A percentile compares a stretch with the other conserved stretches of the same genome.
These are phyloP conservation scores for Marasmius fiardii DNA, from an alignment of 1,284 basidiomycete genomes.

Conservation along the genomic window DNA sequence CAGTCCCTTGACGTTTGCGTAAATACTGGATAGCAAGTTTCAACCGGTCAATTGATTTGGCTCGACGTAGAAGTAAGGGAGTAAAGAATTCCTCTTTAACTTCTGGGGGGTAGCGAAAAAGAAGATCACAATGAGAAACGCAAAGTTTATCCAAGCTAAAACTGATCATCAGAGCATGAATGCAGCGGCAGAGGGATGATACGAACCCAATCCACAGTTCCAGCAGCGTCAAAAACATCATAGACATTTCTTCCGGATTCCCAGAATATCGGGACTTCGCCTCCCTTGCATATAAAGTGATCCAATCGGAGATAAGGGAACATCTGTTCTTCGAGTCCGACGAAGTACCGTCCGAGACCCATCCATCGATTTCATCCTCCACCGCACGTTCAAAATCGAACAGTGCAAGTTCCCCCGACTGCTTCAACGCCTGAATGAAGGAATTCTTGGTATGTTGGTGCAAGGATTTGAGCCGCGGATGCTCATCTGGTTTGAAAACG, in stretches of 20 bases:
- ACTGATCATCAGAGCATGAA: background rate
- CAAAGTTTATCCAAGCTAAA: conserved; percentile 35
- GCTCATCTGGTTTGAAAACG: conserved; percentile 15
- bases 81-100: conserved; percentile 32
- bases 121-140: conserved; percentile 28
- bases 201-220: conserved; percentile 10
- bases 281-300: background rate
- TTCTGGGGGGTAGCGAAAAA: conserved; percentile 43
- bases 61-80: conserved; percentile 33
- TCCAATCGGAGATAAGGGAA: background rate
- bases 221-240: conserved; percentile 28
- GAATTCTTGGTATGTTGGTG: conserved; percentile 3
- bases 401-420: conserved; percentile 22
- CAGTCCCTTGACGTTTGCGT: conserved; percentile 19
- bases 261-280: conserved; percentile 19
- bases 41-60: conserved; percentile 24
- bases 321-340: background rate
- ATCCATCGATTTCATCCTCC: conserved; percentile 24
- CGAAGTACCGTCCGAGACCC: conserved; percentile 18
- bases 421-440: background rate
- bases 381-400: conserved; percentile 34
- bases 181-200: background rate
- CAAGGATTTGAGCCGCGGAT: conserved; percentile 5
- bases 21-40: conserved; percentile 27
- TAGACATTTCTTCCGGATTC: conserved; percentile 39